These are phyloP conservation scores for Polyporus arcularius DNA, from an alignment of 768 basidiomycete genomes.

Conservation along the genomic window DNA sequence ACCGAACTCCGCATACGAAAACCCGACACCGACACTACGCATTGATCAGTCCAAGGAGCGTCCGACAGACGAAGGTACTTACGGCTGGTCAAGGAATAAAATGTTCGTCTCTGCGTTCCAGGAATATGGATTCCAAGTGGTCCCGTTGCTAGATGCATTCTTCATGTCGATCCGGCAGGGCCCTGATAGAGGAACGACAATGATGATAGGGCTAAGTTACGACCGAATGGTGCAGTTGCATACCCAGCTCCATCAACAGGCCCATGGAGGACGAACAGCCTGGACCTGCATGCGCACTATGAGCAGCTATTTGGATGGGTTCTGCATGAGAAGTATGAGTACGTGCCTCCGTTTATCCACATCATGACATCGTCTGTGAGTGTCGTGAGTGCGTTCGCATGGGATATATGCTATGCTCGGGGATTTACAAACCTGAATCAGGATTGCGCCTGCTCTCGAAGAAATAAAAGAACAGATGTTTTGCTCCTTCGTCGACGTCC, in stretches of 20 bases:
- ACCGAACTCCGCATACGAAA: conserved; percentile 69
- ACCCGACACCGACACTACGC: conserved; percentile 67
- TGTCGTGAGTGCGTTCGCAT: neutral
- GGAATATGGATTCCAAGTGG: conserved; percentile 61
- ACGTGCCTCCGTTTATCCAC: conserved; percentile 66
- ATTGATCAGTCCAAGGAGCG: neutral
- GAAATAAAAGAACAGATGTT: conserved; percentile 60
- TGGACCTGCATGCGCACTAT: conserved; percentile 43
- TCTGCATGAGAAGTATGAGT: neutral
- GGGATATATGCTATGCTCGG: neutral
- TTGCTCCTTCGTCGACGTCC: conserved; percentile 49
- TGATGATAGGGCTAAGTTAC: neutral
- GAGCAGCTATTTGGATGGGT: neutral
- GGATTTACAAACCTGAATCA: conserved; percentile 31
- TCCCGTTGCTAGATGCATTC: conserved; percentile 56
- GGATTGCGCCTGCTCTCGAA: conserved; percentile 56
- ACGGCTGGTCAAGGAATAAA: conserved; percentile 71
- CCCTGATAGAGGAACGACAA: conserved; percentile 38
- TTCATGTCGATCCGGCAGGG: conserved; percentile 62
- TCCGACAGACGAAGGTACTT: neutral
- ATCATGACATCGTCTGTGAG: conserved; percentile 61
- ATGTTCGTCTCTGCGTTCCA: conserved; percentile 71
- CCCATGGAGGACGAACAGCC: conserved; percentile 57
- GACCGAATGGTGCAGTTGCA: conserved; percentile 27
- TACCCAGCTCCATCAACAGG: conserved; percentile 61